Conservation (phyloP, 257 asterid genomes). For the Jaltomata sinuosa region DNA sequence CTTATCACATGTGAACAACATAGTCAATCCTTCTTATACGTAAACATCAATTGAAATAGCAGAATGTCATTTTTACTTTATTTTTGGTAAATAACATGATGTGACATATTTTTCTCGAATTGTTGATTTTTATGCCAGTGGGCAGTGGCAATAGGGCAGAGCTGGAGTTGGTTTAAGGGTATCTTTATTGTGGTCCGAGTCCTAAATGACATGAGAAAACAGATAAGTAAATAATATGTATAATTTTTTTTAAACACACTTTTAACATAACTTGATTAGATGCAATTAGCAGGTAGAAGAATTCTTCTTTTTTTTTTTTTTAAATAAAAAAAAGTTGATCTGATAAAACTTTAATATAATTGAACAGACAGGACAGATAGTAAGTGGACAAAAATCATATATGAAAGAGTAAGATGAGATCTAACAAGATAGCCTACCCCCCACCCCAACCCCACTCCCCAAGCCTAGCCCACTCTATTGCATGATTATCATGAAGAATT, state of each 20-base stretch:
- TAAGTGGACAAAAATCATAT: not conserved
- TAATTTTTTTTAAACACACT: too few species aligned
- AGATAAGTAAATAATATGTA: not conserved
- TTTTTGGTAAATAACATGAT: not conserved
- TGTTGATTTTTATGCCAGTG: not conserved
- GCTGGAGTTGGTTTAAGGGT: not conserved
- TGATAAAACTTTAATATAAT: not conserved
- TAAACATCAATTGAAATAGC: not conserved
- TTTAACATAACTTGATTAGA: not conserved
- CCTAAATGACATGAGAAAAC: not conserved
- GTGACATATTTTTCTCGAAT: not conserved
- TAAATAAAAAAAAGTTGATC: not conserved
- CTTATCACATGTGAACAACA: not conserved
- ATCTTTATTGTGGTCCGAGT: not conserved
- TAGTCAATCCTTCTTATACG: not conserved
- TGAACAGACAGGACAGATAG: not conserved
- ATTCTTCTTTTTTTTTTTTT: not conserved
- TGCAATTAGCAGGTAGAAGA: not conserved
- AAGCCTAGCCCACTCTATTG: not conserved
- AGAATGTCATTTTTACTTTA: not conserved
- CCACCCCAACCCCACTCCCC: too few species aligned
- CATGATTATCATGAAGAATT: not conserved
- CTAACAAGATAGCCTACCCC: not conserved
- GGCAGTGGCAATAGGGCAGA: not conserved
- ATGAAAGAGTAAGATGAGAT: not conserved